Percentiles rank a stretch among this genome's conserved stretches.
Evolutionary conservation across 2,329 filamentous ascomycete species (phyloP).

Genomic region (Pseudocercospora ulei): DNA sequence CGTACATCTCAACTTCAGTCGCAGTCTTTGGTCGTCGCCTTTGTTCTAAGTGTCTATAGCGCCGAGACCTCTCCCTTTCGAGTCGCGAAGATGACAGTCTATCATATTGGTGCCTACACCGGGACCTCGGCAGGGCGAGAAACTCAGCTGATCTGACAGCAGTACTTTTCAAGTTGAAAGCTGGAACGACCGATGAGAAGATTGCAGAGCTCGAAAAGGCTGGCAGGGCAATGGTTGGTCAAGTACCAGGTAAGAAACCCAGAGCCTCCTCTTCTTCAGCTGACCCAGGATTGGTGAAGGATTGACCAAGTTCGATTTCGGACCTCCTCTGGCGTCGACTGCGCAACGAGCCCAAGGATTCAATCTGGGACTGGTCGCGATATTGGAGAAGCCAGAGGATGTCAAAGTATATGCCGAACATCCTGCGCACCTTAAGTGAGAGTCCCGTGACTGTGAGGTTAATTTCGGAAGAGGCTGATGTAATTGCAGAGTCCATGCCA

Average conservation of each 20-base stretch:
- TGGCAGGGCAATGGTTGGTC: slow-evolving; percentile 20
- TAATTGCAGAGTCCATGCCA: slow-evolving; percentile 17
- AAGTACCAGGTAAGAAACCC: slow-evolving; percentile 16
- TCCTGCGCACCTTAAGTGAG: slow-evolving; percentile 41
- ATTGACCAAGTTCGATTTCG: slow-evolving; percentile 21
- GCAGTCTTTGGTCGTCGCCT: too few relatives aligned
- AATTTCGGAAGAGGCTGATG: background rate
- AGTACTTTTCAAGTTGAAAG: slow-evolving; percentile 28
- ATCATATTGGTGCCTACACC: slow-evolving; percentile 20
- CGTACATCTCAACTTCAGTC: too few relatives aligned
- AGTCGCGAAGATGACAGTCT: slow-evolving; percentile 18
- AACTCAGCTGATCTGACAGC: background rate
- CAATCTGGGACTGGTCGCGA: slow-evolving; percentile 41
- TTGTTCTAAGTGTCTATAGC: too few relatives aligned
- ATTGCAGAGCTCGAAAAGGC: slow-evolving; percentile 20
- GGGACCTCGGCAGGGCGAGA: background rate
- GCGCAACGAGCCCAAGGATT: slow-evolving; percentile 40
- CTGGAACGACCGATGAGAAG: slow-evolving; percentile 16
- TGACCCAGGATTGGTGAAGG: slow-evolving; percentile 7
- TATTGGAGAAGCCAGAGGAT: slow-evolving; percentile 39
- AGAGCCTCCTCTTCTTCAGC: background rate
- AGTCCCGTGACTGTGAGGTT: background rate
- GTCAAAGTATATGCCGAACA: slow-evolving; percentile 39
- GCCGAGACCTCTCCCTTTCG: too few relatives aligned
- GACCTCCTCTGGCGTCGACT: slow-evolving; percentile 35